Percentiles rank a stretch among this genome's conserved stretches.
Conservation (phyloP, 352 stramenopile genomes). For the Phytophthora quininea region DNA sequence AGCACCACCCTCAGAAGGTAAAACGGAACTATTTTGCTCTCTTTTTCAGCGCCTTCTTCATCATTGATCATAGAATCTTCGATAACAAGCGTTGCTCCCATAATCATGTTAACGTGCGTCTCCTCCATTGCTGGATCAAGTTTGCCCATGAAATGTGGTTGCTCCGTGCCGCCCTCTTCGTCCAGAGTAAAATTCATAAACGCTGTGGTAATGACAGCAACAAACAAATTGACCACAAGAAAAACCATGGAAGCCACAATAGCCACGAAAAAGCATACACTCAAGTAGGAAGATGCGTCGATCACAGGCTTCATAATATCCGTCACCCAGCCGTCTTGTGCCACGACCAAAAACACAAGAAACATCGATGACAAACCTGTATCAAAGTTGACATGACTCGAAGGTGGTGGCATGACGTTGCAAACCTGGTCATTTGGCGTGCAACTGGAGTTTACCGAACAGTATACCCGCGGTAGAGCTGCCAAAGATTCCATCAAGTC, state of each 20-base stretch:
- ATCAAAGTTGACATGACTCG: conserved; percentile 74
- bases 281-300: conserved; percentile 59
- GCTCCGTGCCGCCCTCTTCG: conserved; percentile 41
- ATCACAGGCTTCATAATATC: conserved; percentile 85
- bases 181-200: conserved; percentile 86
- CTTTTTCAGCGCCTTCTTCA: background rate
- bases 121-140: conserved; percentile 65
- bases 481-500: conserved; percentile 31
- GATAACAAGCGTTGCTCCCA: conserved; percentile 80
- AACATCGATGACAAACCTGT: conserved; percentile 70
- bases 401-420: conserved; percentile 34
- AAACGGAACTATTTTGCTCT: background rate
- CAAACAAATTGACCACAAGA: conserved; percentile 83
- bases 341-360: conserved; percentile 81
- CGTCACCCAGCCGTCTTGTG: conserved; percentile 76
- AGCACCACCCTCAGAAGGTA: background rate
- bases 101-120: conserved; percentile 82
- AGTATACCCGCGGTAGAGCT: conserved; percentile 60
- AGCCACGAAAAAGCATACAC: conserved; percentile 67
- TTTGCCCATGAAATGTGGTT: conserved; percentile 55
- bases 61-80: conserved; percentile 43
- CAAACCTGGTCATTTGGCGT: conserved; percentile 44
- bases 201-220: conserved; percentile 82
- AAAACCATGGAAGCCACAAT: conserved; percentile 84
- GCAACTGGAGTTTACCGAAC: conserved; percentile 51